phyloP scores from a whole-genome alignment of 805 yeast species.

The Saccharomycopsis schoenii region DNA sequence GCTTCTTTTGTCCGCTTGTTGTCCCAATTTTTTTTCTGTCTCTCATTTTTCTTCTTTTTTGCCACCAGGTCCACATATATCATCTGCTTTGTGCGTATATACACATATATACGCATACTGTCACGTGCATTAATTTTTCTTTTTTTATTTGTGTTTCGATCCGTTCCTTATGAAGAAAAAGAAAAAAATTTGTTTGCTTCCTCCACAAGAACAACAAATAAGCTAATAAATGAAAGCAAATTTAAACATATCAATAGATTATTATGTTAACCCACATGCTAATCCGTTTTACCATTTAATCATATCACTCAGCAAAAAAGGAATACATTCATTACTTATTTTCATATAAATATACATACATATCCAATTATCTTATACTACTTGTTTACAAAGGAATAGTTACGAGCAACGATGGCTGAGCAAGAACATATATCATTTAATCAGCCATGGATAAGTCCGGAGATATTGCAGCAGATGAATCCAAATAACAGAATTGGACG shows the following conservation, averaged over 20 bases:
- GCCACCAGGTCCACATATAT: background rate
- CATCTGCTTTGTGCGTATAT: background rate
- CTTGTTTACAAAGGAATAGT: too few relatives aligned
- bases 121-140: background rate
- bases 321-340: too few relatives aligned
- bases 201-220: too few relatives aligned
- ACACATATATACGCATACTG: background rate
- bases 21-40: background rate
- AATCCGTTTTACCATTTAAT: too few relatives aligned
- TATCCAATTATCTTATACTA: too few relatives aligned
- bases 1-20: background rate
- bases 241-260: too few relatives aligned
- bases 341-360: too few relatives aligned
- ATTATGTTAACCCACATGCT: too few relatives aligned
- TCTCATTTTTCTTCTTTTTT: background rate
- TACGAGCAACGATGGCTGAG: background rate
- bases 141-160: background rate
- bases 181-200: too few relatives aligned
- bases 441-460: conserved; percentile 17
- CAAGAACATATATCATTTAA: conserved; percentile 8
- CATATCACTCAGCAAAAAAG: too few relatives aligned
- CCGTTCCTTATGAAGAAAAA: background rate
- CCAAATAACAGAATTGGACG: conserved; percentile 56
- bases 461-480: conserved; percentile 16
- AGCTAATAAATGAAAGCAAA: too few relatives aligned